Percentiles rank a stretch among this genome's conserved stretches.
Conservation (phyloP, 139 green algal genomes). For the Picochlorum costavermella region DNA sequence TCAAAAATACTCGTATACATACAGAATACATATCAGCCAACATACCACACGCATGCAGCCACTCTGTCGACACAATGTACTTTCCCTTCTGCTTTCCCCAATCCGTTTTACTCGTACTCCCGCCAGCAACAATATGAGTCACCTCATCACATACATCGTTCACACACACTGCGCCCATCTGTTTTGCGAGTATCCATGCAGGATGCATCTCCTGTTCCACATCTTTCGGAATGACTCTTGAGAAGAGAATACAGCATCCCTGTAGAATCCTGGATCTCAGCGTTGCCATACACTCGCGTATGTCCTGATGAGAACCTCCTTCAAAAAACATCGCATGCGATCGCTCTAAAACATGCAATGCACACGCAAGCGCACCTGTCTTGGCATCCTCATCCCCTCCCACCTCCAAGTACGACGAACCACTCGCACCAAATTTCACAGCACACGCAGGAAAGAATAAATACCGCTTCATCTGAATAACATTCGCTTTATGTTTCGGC, state of each 20-base stretch:
- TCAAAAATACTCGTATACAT: not conserved
- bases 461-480: slow-evolving; percentile 80
- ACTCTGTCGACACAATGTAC: slow-evolving; percentile 38
- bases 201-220: slow-evolving; percentile 43
- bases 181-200: slow-evolving; percentile 62
- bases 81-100: slow-evolving; percentile 32
- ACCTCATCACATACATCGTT: slow-evolving; percentile 7
- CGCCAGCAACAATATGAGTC: slow-evolving; percentile 61
- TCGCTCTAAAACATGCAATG: slow-evolving; percentile 37
- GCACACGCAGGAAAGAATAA: slow-evolving; percentile 75
- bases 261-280: slow-evolving; percentile 34
- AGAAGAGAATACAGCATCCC: slow-evolving; percentile 59
- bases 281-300: slow-evolving; percentile 28
- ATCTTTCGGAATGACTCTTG: slow-evolving; percentile 52
- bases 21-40: not conserved
- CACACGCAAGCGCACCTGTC: slow-evolving; percentile 37
- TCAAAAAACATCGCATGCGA: slow-evolving; percentile 49
- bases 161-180: slow-evolving; percentile 60
- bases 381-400: slow-evolving; percentile 47
- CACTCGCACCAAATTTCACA: slow-evolving; percentile 28
- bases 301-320: slow-evolving; percentile 16
- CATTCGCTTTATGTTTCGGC: slow-evolving; percentile 70
- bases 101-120: slow-evolving; percentile 37
- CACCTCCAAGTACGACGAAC: slow-evolving; percentile 43
- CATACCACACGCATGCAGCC: slow-evolving; percentile 30